Conservation (phyloP, 2,329 filamentous ascomycete species). For the Paracorniculantispora psalliotae region DNA sequence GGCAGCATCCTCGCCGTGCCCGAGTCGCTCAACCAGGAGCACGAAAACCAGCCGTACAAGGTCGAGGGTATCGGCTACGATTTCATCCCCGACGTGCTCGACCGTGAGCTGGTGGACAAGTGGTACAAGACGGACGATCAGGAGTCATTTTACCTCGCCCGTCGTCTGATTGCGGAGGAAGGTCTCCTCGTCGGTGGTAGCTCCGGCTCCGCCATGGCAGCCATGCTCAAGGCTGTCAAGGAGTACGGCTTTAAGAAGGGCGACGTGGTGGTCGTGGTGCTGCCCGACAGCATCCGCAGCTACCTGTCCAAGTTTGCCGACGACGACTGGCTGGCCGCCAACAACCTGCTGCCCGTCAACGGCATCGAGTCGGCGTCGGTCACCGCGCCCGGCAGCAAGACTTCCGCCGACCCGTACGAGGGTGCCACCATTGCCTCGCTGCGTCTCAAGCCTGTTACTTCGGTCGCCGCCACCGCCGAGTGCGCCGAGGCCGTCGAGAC, state of each 20-base stretch:
- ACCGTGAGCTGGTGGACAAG: constrained; percentile 73
- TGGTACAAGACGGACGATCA: constrained; percentile 99
- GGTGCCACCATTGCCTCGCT: constrained; percentile 77
- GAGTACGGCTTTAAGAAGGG: constrained; percentile 74
- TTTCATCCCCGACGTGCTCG: constrained; percentile 91
- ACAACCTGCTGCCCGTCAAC: constrained; percentile 72
- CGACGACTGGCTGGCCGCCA: constrained; percentile 97
- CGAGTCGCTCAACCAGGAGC: constrained; percentile 70
- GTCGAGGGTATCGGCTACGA: constrained; percentile 99
- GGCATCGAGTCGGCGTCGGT: constrained; percentile 44
- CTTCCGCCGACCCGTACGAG: constrained; percentile 62
- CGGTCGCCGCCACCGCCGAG: constrained; percentile 63
- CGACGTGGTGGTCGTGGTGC: constrained; percentile 83
- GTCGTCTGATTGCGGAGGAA: constrained; percentile 87
- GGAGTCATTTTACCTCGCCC: constrained; percentile 86
- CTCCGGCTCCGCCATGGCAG: constrained; percentile 86
- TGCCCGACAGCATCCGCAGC: constrained; percentile 94
- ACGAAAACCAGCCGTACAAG: constrained; percentile 84
- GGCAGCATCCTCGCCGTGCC: constrained; percentile 89
- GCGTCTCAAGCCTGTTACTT: constrained; percentile 89
- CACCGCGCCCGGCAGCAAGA: constrained; percentile 29
- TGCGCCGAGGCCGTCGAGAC: constrained; percentile 91
- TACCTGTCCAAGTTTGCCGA: constrained; percentile 98
- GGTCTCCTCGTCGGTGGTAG: constrained; percentile 90
- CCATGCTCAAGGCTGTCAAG: constrained; percentile 69